These are phyloP conservation scores for Salix koriyanagi DNA, from an alignment of 345 rosid genomes.

Conservation along the genomic window DNA sequence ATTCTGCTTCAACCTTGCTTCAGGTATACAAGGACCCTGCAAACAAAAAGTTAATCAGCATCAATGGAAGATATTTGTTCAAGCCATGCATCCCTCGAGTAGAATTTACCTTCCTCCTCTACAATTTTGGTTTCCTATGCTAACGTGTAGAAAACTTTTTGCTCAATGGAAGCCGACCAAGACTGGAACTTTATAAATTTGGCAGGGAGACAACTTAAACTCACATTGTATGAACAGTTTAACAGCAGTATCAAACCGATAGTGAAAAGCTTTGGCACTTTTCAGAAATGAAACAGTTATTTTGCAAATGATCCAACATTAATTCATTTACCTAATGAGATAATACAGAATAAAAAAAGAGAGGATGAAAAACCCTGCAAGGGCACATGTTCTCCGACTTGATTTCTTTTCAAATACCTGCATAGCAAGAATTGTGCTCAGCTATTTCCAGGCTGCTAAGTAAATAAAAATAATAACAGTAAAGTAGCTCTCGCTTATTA, in stretches of 20 bases:
- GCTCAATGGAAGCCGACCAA: background rate
- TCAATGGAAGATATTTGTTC: background rate
- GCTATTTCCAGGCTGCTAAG: background rate
- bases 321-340: conserved; percentile 51
- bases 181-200: background rate
- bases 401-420: conserved; percentile 91
- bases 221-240: background rate
- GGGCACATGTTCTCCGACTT: conserved; percentile 52
- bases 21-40: conserved; percentile 24
- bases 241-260: background rate
- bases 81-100: background rate
- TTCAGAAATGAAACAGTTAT: background rate
- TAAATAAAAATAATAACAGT: conserved; percentile 1
- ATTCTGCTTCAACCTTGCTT: conserved; percentile 11
- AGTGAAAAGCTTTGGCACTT: background rate
- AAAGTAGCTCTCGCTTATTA: conserved; percentile 16
- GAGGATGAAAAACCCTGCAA: conserved; percentile 54
- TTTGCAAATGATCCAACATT: background rate
- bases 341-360: conserved; percentile 52
- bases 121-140: background rate
- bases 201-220: background rate
- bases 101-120: background rate
- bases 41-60: background rate
- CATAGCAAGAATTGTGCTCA: conserved; percentile 4
- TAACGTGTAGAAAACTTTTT: too few relatives aligned